A percentile compares a stretch with the other conserved stretches of the same genome.
phyloP scores from a whole-genome alignment of 768 basidiomycete genomes.

The Kwoniella pini region DNA sequence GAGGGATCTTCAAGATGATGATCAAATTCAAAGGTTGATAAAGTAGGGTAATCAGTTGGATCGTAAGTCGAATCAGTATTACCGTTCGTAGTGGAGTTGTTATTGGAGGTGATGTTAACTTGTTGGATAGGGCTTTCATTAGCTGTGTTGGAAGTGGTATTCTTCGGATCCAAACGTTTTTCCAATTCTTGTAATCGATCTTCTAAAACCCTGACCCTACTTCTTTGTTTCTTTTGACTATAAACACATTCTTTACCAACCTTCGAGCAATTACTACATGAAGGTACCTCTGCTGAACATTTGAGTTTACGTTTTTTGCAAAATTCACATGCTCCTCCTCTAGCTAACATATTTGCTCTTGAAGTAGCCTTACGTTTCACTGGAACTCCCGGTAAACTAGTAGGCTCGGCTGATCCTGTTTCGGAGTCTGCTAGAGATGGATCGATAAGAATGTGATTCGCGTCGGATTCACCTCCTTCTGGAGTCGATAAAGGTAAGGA shows the following conservation, averaged over 20 bases:
- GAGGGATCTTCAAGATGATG: background rate
- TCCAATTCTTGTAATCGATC: constrained; percentile 46
- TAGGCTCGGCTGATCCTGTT: too few species aligned
- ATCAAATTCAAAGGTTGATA: constrained; percentile 15
- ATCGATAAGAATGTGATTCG: background rate
- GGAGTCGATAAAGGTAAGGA: background rate
- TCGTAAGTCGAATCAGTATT: background rate
- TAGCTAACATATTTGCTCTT: constrained; percentile 45
- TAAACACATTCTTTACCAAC: constrained; percentile 38
- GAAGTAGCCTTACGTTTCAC: constrained; percentile 41
- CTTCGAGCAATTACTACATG: constrained; percentile 31
- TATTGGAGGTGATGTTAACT: background rate
- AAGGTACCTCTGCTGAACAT: constrained; percentile 42
- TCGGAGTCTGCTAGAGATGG: background rate
- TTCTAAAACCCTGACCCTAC: constrained; percentile 38
- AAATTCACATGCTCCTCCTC: constrained; percentile 49
- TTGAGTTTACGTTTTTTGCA: constrained; percentile 45
- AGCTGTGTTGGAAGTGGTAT: background rate
- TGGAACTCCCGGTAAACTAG: background rate
- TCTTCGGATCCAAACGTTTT: constrained; percentile 26
- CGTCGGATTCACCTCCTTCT: background rate
- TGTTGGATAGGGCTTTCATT: background rate
- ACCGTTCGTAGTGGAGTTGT: too few species aligned
- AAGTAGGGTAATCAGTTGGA: constrained; percentile 11
- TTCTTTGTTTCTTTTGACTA: constrained; percentile 44